Base-by-base conservation (phyloP, 345 rosid species). In the Microcos paniculata region DNA sequence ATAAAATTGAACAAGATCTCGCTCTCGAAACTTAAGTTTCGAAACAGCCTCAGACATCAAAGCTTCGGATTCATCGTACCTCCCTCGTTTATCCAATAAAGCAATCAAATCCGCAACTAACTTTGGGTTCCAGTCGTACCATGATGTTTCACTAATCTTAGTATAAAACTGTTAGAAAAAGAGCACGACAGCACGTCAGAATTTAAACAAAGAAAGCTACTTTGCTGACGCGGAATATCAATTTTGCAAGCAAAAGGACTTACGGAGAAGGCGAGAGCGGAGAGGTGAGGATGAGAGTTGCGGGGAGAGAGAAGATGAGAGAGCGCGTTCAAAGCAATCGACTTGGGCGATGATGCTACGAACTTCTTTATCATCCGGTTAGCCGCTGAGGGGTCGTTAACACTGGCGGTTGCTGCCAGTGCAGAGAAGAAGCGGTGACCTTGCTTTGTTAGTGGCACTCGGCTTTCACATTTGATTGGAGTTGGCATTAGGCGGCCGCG, bases 41-140 rank as follows among this genome's bases (percentile, higher is more conserved):
- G 88, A 75, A 76, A 86, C 45, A 0, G 93, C 76, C 30, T 91
- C 82, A 58, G 83, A 81, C 13, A 86, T 51, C 53, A 95, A 70
- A 73, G 83, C 70, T 56, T 84, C 78, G 43, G 90, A 85, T 67
- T 89, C 94, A 0, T n/a, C 52, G 33, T 74, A 38, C 14, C 55
- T 75, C 71, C 90, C 94, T 76, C 79, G 94, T 59, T 81, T 91
- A 70, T 85, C 85, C 23, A 95, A 88, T 49, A 81, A 73, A n/a
- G 95, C 89, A 26, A 82, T 76, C 68, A 95, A 83, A 11, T 90
- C 81, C 3, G 99, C 94, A 14, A 85, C 87, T 66, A 95, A 81
- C 87, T 90, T 91, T 0, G 95, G 85, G 67, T 94, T 90, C 98
- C 98, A 94, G 65, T 82, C 74, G 72, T 89, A 92, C 98, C 98